Percentiles rank a stretch among this genome's conserved stretches.
phyloP scores from a whole-genome alignment of 768 basidiomycete genomes.

The Lentinula sp. region DNA sequence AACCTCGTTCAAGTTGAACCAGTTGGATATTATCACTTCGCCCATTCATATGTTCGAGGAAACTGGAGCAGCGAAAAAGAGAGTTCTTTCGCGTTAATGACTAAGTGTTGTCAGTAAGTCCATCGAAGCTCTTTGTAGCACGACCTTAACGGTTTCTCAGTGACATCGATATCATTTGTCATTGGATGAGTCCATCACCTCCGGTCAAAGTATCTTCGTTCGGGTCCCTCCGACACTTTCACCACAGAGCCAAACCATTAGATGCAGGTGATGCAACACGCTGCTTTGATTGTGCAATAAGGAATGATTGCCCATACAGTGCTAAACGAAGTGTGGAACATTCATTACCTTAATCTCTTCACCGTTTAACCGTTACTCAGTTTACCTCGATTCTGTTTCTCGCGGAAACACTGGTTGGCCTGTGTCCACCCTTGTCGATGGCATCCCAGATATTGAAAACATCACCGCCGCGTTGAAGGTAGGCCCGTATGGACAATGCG shows the following conservation, averaged over 20 bases:
- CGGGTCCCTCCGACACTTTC: constrained; percentile 81
- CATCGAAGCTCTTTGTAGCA: not conserved
- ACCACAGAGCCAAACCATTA: constrained; percentile 61
- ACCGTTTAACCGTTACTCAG: constrained; percentile 27
- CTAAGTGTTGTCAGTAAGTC: constrained; percentile 85
- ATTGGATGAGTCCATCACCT: constrained; percentile 63
- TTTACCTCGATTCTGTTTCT: constrained; percentile 74
- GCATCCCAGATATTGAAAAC: constrained; percentile 82
- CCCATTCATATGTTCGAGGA: constrained; percentile 83
- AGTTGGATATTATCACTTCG: constrained; percentile 83
- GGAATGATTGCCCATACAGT: constrained; percentile 76
- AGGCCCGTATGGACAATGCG: constrained; percentile 76
- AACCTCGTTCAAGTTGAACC: constrained; percentile 85
- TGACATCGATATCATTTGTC: constrained; percentile 80
- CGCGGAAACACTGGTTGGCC: constrained; percentile 61
- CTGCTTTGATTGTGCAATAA: constrained; percentile 74
- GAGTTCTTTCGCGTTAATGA: constrained; percentile 80
- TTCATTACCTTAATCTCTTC: not conserved
- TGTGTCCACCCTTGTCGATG: constrained; percentile 63
- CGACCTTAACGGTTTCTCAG: constrained; percentile 5
- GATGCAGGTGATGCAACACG: constrained; percentile 60
- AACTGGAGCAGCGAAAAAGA: constrained; percentile 68
- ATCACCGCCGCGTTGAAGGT: constrained; percentile 63
- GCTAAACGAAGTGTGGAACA: constrained; percentile 68
- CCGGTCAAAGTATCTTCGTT: constrained; percentile 78